Conservation (phyloP, 352 stramenopile species). For the Chrysophaeum taylorii region DNA sequence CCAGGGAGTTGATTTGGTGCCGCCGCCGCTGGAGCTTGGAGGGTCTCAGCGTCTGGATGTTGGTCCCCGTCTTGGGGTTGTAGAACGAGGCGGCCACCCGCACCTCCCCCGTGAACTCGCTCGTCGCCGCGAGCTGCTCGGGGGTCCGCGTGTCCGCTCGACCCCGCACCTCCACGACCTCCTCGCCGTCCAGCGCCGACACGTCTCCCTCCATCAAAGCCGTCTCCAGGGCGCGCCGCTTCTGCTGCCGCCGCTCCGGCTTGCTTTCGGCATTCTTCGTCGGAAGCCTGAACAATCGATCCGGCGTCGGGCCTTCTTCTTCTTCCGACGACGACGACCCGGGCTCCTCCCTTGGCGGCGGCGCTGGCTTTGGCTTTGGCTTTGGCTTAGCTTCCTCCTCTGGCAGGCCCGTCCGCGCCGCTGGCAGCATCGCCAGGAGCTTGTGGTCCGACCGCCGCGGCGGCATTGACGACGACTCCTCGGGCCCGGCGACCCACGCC, state of each 20-base stretch:
- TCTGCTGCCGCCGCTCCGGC: constrained; percentile 5
- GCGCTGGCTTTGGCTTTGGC: background rate
- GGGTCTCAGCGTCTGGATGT: constrained; percentile 14
- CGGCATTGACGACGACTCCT: background rate
- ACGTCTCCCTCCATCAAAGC: constrained; percentile 22
- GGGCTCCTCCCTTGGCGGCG: too few species aligned
- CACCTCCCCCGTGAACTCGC: background rate
- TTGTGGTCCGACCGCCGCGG: background rate
- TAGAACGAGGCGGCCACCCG: constrained; percentile 23
- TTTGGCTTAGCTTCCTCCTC: background rate
- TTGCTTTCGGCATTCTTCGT: background rate
- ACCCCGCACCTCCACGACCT: background rate
- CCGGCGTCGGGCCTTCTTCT: background rate
- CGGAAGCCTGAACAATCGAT: constrained; percentile 5
- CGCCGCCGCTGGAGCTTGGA: constrained; percentile 33
- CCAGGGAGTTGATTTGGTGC: constrained; percentile 40
- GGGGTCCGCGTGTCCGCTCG: background rate
- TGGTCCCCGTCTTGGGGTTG: constrained; percentile 24
- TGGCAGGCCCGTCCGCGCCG: background rate
- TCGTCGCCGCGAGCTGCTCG: background rate
- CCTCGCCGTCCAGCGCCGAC: constrained; percentile 15
- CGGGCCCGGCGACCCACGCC: background rate
- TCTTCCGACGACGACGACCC: background rate
- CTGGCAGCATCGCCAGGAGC: constrained; percentile 14
- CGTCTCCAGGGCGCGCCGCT: constrained; percentile 24